Percentiles rank a stretch among this genome's conserved stretches.
Evolutionary conservation across 2,329 filamentous ascomycete species (phyloP).

Genomic region (Sclerotinia spermophila): DNA sequence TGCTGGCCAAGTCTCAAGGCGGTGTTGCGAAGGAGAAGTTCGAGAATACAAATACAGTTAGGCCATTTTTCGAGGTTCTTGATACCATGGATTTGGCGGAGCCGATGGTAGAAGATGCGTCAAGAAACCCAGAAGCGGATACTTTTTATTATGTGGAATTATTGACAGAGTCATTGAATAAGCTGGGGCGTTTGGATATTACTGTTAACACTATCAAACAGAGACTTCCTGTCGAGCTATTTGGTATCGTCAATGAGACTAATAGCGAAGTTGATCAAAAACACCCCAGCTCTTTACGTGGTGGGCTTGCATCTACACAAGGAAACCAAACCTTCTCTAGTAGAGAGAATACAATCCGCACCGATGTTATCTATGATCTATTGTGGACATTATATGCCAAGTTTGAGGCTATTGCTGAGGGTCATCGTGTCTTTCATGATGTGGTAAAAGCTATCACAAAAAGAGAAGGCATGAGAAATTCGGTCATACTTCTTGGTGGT

Average conservation of each 20-base stretch:
- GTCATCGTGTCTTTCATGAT: conserved; percentile 90
- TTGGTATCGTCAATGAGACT: conserved; percentile 89
- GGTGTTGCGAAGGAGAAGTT: conserved; percentile 43
- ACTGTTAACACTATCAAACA: conserved; percentile 91
- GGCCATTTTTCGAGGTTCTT: conserved; percentile 56
- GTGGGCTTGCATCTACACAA: conserved; percentile 47
- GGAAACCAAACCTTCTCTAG: conserved; percentile 61
- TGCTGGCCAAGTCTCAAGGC: conserved; percentile 65
- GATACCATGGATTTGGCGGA: conserved; percentile 59
- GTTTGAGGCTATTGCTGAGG: conserved; percentile 95
- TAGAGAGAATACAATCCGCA: conserved; percentile 71
- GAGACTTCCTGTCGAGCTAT: conserved; percentile 87
- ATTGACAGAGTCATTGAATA: conserved; percentile 84
- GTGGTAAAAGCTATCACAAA: conserved; percentile 81
- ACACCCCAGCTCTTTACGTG: conserved; percentile 76
- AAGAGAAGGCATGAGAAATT: conserved; percentile 66
- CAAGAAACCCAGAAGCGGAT: conserved; percentile 90
- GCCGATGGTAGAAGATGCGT: conserved; percentile 75
- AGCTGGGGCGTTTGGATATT: conserved; percentile 77
- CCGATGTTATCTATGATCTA: conserved; percentile 85
- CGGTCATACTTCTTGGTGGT: conserved; percentile 69
- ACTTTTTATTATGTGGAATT: conserved; percentile 91
- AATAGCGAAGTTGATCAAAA: conserved; percentile 91
- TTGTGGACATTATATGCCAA: conserved; percentile 92
- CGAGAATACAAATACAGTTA: conserved; percentile 41